Evolutionary conservation across 352 stramenopile species (phyloP).

Genomic region (Pythium sukuiense): DNA sequence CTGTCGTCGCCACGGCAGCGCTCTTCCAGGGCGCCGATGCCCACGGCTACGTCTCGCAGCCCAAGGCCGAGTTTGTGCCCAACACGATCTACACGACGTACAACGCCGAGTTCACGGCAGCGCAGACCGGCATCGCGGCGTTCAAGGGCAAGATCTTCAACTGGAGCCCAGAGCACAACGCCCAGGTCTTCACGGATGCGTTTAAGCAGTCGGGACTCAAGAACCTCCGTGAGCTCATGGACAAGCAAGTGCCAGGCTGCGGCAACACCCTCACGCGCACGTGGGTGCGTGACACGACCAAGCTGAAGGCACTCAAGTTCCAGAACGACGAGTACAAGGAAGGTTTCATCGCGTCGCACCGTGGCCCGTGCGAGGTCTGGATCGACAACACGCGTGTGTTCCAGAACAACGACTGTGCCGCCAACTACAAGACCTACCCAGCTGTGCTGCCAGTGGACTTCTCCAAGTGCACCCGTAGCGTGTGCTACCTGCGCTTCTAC

Average conservation of each 20-base stretch:
- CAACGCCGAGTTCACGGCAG: constrained; percentile 31
- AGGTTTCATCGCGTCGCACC: constrained; percentile 56
- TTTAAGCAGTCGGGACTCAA: constrained; percentile 29
- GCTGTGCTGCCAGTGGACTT: constrained; percentile 37
- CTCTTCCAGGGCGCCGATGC: constrained; percentile 29
- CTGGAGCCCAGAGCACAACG: constrained; percentile 45
- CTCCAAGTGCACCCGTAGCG: constrained; percentile 28
- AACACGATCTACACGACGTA: constrained; percentile 24
- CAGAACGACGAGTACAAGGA: constrained; percentile 47
- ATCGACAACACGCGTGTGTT: constrained; percentile 47
- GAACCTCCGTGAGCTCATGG: constrained; percentile 16
- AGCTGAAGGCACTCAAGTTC: constrained; percentile 39
- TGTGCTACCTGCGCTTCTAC: constrained; percentile 40
- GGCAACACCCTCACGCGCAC: constrained; percentile 33
- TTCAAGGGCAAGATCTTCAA: constrained; percentile 62
- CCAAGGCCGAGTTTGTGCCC: constrained; percentile 38
- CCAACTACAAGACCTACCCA: constrained; percentile 35
- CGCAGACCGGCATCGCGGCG: constrained; percentile 16
- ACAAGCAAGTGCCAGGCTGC: constrained; percentile 28
- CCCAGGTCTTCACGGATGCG: constrained; percentile 37
- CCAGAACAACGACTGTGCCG: constrained; percentile 48
- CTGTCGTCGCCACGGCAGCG: constrained; percentile 4
- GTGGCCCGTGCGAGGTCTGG: constrained; percentile 58
- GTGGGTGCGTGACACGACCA: constrained; percentile 28
- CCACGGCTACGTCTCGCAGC: constrained; percentile 54